phyloP scores from a whole-genome alignment of 768 basidiomycete genomes.

The Asterophora lycoperdoides region DNA sequence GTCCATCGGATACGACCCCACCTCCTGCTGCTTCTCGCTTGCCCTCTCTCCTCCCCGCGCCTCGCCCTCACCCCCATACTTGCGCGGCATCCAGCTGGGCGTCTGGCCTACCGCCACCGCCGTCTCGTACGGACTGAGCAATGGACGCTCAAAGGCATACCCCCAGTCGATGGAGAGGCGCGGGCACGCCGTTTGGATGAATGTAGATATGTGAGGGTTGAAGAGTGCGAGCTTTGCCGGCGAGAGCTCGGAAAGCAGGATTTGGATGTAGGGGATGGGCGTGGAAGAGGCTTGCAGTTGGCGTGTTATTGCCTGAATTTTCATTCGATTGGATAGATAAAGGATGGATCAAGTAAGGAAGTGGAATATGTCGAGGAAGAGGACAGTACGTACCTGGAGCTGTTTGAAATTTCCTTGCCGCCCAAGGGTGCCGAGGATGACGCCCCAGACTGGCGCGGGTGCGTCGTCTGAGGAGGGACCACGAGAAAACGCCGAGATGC shows the following conservation, averaged over 20 bases:
- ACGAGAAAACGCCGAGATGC: slow-evolving; percentile 38
- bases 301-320: slow-evolving; percentile 60
- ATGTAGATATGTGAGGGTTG: slow-evolving; percentile 74
- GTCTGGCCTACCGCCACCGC: slow-evolving; percentile 75
- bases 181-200: slow-evolving; percentile 96
- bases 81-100: slow-evolving; percentile 57
- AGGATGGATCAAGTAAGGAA: neutral
- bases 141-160: slow-evolving; percentile 85
- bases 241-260: slow-evolving; percentile 94
- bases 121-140: slow-evolving; percentile 92
- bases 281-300: slow-evolving; percentile 55
- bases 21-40: slow-evolving; percentile 5
- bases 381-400: slow-evolving; percentile 49
- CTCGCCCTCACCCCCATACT: slow-evolving; percentile 11
- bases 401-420: slow-evolving; percentile 92
- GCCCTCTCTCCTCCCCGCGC: slow-evolving; percentile 9
- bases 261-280: slow-evolving; percentile 76
- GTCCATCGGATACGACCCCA: slow-evolving; percentile 84
- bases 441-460: slow-evolving; percentile 66
- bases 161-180: slow-evolving; percentile 98
- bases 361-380: neutral
- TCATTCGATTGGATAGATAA: neutral
- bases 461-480: slow-evolving; percentile 9
- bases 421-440: slow-evolving; percentile 91
- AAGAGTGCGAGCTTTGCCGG: slow-evolving; percentile 90